Conservation (phyloP, 805 yeast species). For the Candida montana region DNA sequence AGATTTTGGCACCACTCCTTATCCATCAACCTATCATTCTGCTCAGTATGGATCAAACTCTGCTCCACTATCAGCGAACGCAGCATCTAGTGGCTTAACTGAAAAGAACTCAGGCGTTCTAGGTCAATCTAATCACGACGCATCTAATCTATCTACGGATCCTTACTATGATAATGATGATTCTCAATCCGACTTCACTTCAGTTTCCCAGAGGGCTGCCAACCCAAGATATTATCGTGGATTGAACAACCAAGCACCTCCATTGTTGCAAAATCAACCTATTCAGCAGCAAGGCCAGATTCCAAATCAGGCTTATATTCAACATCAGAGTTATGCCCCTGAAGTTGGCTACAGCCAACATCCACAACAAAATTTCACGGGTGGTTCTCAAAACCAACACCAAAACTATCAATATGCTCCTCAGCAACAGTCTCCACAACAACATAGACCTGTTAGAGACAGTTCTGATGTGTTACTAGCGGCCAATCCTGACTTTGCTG, state of each 20-base stretch:
- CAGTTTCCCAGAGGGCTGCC: conserved; percentile 71
- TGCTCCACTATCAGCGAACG: not conserved
- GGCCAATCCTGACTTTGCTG: conserved; percentile 44
- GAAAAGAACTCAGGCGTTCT: conserved; percentile 4
- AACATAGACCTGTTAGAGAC: conserved; percentile 10
- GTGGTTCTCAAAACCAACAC: not conserved
- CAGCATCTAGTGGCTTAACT: not conserved
- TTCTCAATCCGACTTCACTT: conserved; percentile 60
- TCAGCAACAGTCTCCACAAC: conserved; percentile 1
- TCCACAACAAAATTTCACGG: not conserved
- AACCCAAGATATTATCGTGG: conserved; percentile 50
- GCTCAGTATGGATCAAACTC: conserved; percentile 9
- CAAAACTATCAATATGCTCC: not conserved
- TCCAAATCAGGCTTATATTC: not conserved
- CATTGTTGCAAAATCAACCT: conserved; percentile 19
- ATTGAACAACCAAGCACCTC: conserved; percentile 24
- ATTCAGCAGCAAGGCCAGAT: conserved; percentile 5
- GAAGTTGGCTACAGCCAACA: not conserved
- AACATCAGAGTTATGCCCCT: too few species aligned
- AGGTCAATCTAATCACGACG: conserved; percentile 9
- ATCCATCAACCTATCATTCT: conserved; percentile 16
- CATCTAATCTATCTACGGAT: conserved; percentile 10
- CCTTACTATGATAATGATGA: conserved; percentile 18
- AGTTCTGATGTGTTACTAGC: conserved; percentile 39
- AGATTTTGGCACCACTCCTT: conserved; percentile 17